Conservation (phyloP, 73 alveolate species). For the Paramecium sexaurelia region DNA sequence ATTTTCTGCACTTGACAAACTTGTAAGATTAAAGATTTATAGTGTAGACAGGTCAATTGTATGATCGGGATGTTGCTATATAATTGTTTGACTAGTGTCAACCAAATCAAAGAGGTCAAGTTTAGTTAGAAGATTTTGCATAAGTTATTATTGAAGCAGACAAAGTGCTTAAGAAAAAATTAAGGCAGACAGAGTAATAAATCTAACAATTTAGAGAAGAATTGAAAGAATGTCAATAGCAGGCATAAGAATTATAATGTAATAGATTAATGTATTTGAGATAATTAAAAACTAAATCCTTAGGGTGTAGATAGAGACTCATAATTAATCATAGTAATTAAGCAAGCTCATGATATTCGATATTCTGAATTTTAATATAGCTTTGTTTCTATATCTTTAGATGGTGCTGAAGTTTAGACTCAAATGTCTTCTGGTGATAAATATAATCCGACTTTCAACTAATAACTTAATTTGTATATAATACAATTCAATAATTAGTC, state of each 20-base stretch:
- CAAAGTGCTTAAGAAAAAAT: slow-evolving; percentile 28
- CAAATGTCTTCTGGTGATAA: neutral
- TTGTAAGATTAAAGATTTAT: neutral
- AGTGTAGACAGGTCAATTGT: neutral
- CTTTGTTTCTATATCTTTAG: neutral
- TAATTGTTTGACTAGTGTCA: slow-evolving; percentile 28
- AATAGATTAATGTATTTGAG: neutral
- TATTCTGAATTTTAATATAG: slow-evolving; percentile 1
- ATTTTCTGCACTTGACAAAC: slow-evolving; percentile 35
- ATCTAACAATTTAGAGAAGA: neutral
- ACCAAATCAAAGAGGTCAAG: slow-evolving; percentile 44
- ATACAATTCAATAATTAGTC: neutral
- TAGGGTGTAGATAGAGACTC: slow-evolving; percentile 55
- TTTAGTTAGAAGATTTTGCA: slow-evolving; percentile 28
- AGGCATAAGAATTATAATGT: neutral
- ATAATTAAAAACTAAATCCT: neutral
- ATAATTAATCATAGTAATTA: neutral
- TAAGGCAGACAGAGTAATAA: neutral
- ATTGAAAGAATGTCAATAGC: neutral
- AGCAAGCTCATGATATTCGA: neutral
- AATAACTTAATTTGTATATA: slow-evolving; percentile 27
- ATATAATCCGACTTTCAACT: slow-evolving; percentile 6
- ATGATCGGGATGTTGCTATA: slow-evolving; percentile 48
- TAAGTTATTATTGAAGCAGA: slow-evolving; percentile 51
- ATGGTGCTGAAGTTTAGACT: neutral